These are phyloP conservation scores for Boletus huronensis DNA, from an alignment of 768 basidiomycete genomes.

Conservation along the genomic window DNA sequence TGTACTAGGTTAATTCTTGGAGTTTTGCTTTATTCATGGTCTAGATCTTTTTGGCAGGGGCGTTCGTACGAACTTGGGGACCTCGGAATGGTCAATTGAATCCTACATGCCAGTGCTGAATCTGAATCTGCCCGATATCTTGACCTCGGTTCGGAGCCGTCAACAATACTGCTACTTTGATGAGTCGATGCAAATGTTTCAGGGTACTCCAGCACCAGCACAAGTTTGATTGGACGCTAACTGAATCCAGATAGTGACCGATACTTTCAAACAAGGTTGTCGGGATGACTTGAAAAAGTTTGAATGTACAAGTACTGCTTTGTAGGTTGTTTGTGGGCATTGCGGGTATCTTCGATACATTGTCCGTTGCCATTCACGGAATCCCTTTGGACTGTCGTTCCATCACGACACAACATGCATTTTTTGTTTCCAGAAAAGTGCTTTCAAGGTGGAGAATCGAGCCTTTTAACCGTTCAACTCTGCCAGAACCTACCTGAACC, in stretches of 20 bases:
- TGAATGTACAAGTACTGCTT: too few species aligned
- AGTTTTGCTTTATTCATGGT: neutral
- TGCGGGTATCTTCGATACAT: neutral
- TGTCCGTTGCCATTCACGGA: neutral
- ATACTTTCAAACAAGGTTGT: too few species aligned
- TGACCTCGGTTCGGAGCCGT: neutral
- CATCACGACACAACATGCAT: neutral
- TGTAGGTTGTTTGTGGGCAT: neutral
- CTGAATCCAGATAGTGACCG: too few species aligned
- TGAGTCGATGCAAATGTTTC: too few species aligned
- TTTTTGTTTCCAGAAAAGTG: neutral
- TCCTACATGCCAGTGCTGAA: too few species aligned
- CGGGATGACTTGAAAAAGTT: too few species aligned
- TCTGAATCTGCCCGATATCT: neutral
- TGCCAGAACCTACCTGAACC: neutral
- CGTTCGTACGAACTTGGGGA: too few species aligned
- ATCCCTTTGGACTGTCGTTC: neutral
- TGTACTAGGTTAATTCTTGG: neutral
- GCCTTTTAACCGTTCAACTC: neutral
- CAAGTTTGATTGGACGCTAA: too few species aligned
- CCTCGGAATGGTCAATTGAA: too few species aligned
- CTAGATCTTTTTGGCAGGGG: neutral
- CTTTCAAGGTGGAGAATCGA: neutral
- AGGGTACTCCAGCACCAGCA: too few species aligned
- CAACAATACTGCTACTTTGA: too few species aligned